These are phyloP conservation scores for Dendrobium catenatum DNA, from an alignment of 106 monocot genomes.

Conservation along the genomic window DNA sequence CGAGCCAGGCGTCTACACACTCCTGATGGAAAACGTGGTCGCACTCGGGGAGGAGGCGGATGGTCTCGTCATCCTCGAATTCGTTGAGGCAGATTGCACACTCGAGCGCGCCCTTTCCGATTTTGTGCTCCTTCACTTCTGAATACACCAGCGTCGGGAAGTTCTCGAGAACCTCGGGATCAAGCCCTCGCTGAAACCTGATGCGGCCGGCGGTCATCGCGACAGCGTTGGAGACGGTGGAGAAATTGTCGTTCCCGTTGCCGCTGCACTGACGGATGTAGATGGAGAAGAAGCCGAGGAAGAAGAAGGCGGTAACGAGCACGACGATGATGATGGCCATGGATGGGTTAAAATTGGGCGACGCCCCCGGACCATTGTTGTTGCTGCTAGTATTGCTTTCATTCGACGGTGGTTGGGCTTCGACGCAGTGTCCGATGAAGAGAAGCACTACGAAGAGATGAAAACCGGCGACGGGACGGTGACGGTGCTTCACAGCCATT, in stretches of 20 bases:
- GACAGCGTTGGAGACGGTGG: neutral
- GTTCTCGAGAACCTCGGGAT: conserved; percentile 33
- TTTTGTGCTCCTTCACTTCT: conserved; percentile 72
- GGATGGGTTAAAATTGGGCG: conserved; percentile 20
- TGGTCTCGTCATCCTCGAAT: conserved; percentile 83
- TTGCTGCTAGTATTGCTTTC: neutral
- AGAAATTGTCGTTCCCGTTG: neutral
- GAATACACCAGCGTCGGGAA: conserved; percentile 87
- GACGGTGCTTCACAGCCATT: neutral
- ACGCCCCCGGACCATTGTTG: neutral
- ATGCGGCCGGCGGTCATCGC: neutral
- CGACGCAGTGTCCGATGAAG: neutral
- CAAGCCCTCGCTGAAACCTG: conserved; percentile 20
- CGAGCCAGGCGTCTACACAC: conserved; percentile 90
- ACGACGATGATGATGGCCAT: conserved; percentile 30
- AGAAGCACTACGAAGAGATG: neutral
- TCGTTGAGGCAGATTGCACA: conserved; percentile 91
- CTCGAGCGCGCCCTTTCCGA: conserved; percentile 63
- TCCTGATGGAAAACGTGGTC: conserved; percentile 85
- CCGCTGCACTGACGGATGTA: conserved; percentile 25
- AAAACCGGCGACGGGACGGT: neutral
- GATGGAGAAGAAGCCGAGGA: conserved; percentile 38
- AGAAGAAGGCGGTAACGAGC: conserved; percentile 37
- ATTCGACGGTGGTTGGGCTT: neutral
- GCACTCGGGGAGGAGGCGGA: conserved; percentile 81